Evolutionary conservation across 805 yeast species (phyloP).

Genomic region (Isabelozyma rhagii): DNA sequence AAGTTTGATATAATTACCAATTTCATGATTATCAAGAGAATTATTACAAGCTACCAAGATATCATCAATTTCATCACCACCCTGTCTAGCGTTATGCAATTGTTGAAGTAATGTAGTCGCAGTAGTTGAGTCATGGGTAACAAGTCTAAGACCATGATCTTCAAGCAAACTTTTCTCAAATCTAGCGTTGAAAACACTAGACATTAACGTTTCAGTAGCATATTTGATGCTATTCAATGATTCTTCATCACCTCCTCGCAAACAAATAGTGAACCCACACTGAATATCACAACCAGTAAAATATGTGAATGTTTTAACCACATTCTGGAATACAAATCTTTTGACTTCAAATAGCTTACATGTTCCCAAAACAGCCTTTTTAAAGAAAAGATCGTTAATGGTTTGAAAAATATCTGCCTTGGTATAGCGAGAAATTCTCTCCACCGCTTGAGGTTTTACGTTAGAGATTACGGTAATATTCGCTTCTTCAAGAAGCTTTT

Average conservation of each 20-base stretch:
- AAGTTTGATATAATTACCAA: constrained; percentile 29
- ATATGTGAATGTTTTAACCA: constrained; percentile 69
- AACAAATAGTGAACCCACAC: constrained; percentile 78
- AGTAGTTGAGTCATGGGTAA: constrained; percentile 7
- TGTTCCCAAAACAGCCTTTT: constrained; percentile 57
- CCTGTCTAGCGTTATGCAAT: not conserved
- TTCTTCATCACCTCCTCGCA: constrained; percentile 76
- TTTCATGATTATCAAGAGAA: constrained; percentile 28
- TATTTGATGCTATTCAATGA: constrained; percentile 66
- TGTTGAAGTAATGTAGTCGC: constrained; percentile 4
- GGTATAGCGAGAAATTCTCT: constrained; percentile 72
- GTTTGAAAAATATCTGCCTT: constrained; percentile 83
- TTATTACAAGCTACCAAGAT: constrained; percentile 11
- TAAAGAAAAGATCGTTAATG: constrained; percentile 76
- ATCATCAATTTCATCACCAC: constrained; percentile 9
- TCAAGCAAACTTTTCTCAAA: constrained; percentile 54
- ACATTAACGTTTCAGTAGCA: constrained; percentile 75
- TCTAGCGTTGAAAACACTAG: constrained; percentile 72
- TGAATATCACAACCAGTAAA: constrained; percentile 72
- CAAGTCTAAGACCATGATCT: constrained; percentile 15
- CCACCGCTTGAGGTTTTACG: constrained; percentile 77
- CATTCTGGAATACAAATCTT: constrained; percentile 54
- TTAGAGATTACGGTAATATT: constrained; percentile 80
- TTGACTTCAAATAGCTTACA: constrained; percentile 73
- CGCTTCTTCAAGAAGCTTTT: constrained; percentile 64